A percentile compares a stretch with the other conserved stretches of the same genome.
phyloP scores from a whole-genome alignment of 257 asterid genomes.

The Solanum peruvianum region DNA sequence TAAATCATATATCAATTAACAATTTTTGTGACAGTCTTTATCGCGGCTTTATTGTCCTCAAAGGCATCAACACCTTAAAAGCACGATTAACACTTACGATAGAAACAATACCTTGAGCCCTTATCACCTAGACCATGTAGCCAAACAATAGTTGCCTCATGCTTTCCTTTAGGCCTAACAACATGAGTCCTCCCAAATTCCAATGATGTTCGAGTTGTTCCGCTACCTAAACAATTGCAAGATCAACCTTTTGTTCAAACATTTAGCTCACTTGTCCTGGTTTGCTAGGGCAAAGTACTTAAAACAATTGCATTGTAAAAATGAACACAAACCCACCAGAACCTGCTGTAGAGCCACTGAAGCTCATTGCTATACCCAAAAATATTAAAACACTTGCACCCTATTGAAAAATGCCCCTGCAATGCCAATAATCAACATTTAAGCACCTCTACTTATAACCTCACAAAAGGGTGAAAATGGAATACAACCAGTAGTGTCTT shows the following conservation, averaged over 20 bases:
- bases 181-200: constrained; percentile 85
- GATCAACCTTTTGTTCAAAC: neutral
- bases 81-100: neutral
- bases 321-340: constrained; percentile 15
- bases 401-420: constrained; percentile 24
- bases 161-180: constrained; percentile 75
- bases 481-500: constrained; percentile 3
- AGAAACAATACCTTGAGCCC: constrained; percentile 54
- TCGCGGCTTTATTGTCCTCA: neutral
- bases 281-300: neutral
- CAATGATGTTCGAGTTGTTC: constrained; percentile 23
- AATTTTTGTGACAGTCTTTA: neutral
- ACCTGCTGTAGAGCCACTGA: constrained; percentile 24
- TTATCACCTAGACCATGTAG: constrained; percentile 80
- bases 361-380: constrained; percentile 31
- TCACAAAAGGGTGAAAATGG: constrained; percentile 23
- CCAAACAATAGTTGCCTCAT: constrained; percentile 85
- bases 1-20: neutral
- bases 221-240: constrained; percentile 30
- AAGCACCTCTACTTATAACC: constrained; percentile 23
- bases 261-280: neutral
- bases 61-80: neutral
- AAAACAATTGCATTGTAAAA: neutral
- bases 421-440: constrained; percentile 17
- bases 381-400: neutral